Conservation (phyloP, 2,329 filamentous ascomycete genomes). For the Beauveria sp. region DNA sequence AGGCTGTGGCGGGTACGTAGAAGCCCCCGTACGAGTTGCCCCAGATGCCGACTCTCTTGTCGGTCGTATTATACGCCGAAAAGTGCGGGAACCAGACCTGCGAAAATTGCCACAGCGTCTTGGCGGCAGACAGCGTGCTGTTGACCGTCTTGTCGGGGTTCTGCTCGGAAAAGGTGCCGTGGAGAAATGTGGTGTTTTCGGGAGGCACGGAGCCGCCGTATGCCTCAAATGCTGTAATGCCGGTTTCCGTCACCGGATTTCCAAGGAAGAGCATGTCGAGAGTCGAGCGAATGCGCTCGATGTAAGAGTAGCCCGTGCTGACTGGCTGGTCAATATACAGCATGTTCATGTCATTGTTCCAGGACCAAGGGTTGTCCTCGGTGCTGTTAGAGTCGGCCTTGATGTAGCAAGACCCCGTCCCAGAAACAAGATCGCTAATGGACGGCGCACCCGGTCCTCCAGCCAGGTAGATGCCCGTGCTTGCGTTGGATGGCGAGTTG, state of each 20-base stretch:
- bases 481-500: constrained; percentile 18
- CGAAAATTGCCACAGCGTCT: constrained; percentile 56
- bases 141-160: constrained; percentile 28
- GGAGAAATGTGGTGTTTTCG: constrained; percentile 28
- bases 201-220: constrained; percentile 27
- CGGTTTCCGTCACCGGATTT: constrained; percentile 39
- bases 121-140: constrained; percentile 47
- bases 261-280: constrained; percentile 36
- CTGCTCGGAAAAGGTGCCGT: constrained; percentile 27
- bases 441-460: constrained; percentile 56
- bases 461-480: constrained; percentile 50
- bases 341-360: constrained; percentile 44
- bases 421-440: neutral
- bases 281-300: constrained; percentile 51
- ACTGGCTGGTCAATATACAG: constrained; percentile 52
- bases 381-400: constrained; percentile 44
- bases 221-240: constrained; percentile 28
- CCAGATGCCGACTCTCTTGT: constrained; percentile 54
- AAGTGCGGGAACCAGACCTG: constrained; percentile 52
- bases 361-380: constrained; percentile 48
- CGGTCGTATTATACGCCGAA: constrained; percentile 46
- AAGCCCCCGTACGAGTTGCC: constrained; percentile 63
- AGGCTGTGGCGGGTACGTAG: constrained; percentile 58
- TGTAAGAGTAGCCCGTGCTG: constrained; percentile 58
- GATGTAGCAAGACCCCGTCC: constrained; percentile 29